Evolutionary conservation across 2,329 filamentous ascomycete genomes (phyloP).

Genomic region (Penicillium sp.): DNA sequence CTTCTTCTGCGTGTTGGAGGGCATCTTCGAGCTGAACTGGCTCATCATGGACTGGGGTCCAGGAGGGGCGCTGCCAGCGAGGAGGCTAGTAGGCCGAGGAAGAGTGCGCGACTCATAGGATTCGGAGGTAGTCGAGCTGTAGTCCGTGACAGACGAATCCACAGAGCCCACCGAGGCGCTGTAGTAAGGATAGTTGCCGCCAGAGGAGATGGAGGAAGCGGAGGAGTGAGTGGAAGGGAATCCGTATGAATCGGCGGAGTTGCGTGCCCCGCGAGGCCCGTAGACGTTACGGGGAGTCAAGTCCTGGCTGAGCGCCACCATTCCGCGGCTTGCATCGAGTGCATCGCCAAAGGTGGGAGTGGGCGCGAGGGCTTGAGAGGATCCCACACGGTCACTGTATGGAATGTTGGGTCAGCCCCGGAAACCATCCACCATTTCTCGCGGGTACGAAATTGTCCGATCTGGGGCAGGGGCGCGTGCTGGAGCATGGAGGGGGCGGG

Average conservation of each 20-base stretch:
- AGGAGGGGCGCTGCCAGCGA: constrained; percentile 70
- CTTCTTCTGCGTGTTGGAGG: constrained; percentile 96
- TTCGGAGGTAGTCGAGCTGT: constrained; percentile 87
- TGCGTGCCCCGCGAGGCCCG: constrained; percentile 69
- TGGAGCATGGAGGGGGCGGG: background rate
- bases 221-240: constrained; percentile 90
- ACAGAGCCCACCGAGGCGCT: constrained; percentile 72
- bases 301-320: constrained; percentile 95
- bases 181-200: constrained; percentile 84
- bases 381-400: constrained; percentile 43
- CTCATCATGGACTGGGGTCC: constrained; percentile 98
- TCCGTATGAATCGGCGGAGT: constrained; percentile 84
- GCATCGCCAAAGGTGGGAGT: constrained; percentile 81
- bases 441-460: background rate
- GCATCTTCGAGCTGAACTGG: constrained; percentile 96
- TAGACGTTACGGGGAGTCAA: constrained; percentile 88
- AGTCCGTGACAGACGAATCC: constrained; percentile 86
- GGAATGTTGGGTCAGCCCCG: constrained; percentile 25
- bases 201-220: constrained; percentile 88
- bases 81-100: constrained; percentile 73
- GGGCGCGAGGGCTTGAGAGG: constrained; percentile 56
- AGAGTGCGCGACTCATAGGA: constrained; percentile 85
- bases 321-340: constrained; percentile 89
- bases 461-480: background rate
- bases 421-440: background rate